Evolutionary conservation across 2,329 filamentous ascomycete species (phyloP), one percentile per base, ranked within the genome.

Genomic region (Trichophyton rubrum): DNA sequence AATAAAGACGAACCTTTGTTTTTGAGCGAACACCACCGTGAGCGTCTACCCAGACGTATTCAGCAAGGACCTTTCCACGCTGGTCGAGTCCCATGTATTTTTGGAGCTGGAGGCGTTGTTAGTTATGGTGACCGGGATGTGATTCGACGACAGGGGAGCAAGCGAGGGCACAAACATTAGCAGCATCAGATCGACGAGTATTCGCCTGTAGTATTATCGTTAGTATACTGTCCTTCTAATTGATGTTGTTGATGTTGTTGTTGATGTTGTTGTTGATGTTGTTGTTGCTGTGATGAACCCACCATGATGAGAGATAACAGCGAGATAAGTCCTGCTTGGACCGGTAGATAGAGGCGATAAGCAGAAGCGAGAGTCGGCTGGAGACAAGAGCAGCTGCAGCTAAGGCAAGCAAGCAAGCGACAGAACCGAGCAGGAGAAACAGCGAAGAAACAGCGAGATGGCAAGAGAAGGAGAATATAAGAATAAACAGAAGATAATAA

Each of bases 31-130:
- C 83, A 71, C 87, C 86, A 74, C 91, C 90, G 66, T 79, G 77
- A 66, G 88, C 81, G 73, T 96, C 91, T 74, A 96, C 87, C 92
- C 92, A 96, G 81, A 96, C 85, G 79, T 96, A 96, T 80, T 96
- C 92, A 72, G 90, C 92, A 77, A 96, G 93, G 73, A 95, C 81
- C 69, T 79, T 80, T 75, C 90, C 91, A 76, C 87, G 89, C 81
- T 97, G 92, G 75, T 90, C 87, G 71, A 97, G 88, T 72, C 81
- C 81, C 78, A 93, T 85, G 83, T 92, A 97, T 79, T 96, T 96
- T 76, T 87, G 80, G 76, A 96, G 85, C 90, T 96, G 76, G 70
- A 64, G 68, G 11, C 9, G 13, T 38, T 30, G 56, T 64, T 55
- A 61, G 60, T 59, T 51, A 67, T 66, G 8, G 33, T 30, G 33